Base-by-base conservation (phyloP, 768 basidiomycete species). In the Roridomyces roridus region DNA sequence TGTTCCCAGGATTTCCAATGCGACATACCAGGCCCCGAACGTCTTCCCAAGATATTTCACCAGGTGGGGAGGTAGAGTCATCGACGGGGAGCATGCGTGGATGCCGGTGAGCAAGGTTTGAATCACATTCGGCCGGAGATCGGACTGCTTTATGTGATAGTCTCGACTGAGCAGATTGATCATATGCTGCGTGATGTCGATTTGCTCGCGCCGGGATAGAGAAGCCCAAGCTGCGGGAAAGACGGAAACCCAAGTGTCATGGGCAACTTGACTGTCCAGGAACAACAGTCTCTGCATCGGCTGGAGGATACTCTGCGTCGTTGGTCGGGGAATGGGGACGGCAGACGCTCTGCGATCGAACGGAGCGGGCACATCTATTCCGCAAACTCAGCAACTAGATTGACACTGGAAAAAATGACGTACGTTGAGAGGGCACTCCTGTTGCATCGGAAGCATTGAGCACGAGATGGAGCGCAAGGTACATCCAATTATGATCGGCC, bases 11-110 rank as follows among this genome's bases (percentile, higher is more conserved):
- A 96, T 85, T 70, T 98, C 96, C 53, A 96, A 74, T 4, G 87
- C 86, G 44, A 89, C 84, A 70, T 97, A 91, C 96, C 96, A 98
- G n/a, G 92, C 92, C 35, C 93, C 89, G 71, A 91, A 99, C 0
- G 93, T 93, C 74, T 98, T 97, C 17, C 92, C 94, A 29, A 98
- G 86, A 69, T 95, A 99, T 69, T 98, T 98, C 64, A 98, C 83
- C 31, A 99, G 85, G 66, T 96, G 91, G 11, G 97, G 96, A 8
- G 97, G 97, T 3, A 99, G 80, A 26, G 85, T 86, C 82, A 97
- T 89, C 0, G 91, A 83, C 6, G 96, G 94, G 8, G 80, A 84
- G 70, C 96, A 97, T n/a, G 88, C 84, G 36, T 92, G 86, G 37
- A 92, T 81, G 1, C 93, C 93, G 18, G 84, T 83, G 21, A 99